Evolutionary conservation across 1,284 basidiomycete genomes (phyloP).

Genomic region (Fomitopsis schrenkii): DNA sequence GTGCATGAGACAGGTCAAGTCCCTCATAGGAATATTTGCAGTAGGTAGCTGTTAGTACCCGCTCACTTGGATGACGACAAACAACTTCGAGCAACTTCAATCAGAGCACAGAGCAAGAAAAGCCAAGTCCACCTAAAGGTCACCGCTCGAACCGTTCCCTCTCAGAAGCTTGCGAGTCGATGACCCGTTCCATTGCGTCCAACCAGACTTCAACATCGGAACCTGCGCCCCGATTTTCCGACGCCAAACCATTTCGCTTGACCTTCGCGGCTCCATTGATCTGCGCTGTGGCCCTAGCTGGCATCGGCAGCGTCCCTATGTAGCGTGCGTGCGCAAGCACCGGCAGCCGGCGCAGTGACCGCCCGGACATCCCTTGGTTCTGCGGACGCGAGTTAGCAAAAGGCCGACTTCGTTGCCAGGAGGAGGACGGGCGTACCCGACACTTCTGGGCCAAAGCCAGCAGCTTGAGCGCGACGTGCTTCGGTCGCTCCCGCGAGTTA

Average conservation of each 20-base stretch:
- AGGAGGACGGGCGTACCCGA: conserved; percentile 47
- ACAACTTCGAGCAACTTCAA: too few relatives aligned
- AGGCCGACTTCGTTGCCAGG: not conserved
- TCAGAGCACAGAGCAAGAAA: not conserved
- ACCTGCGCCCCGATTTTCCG: conserved; percentile 14
- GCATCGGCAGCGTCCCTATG: conserved; percentile 49
- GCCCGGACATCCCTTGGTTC: conserved; percentile 82
- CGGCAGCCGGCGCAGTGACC: conserved; percentile 85
- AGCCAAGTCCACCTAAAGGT: not conserved
- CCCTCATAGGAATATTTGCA: too few relatives aligned
- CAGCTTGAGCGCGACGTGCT: conserved; percentile 55
- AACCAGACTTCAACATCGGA: conserved; percentile 65
- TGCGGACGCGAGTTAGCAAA: conserved; percentile 16
- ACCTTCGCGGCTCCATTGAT: conserved; percentile 8
- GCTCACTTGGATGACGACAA: too few relatives aligned
- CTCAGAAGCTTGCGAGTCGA: conserved; percentile 52
- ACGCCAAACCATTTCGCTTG: conserved; percentile 3
- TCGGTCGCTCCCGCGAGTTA: conserved; percentile 44
- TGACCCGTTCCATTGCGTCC: conserved; percentile 72
- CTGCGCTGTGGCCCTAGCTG: not conserved
- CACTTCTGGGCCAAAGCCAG: conserved; percentile 68
- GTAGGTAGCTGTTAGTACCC: too few relatives aligned
- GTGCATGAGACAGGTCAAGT: not conserved
- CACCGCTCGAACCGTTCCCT: conserved; percentile 36
- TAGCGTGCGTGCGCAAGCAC: conserved; percentile 88